Percentiles rank a stretch among this genome's conserved stretches.
Conservation (phyloP, 495 filamentous ascomycete genomes). For the Penicillium soppii region DNA sequence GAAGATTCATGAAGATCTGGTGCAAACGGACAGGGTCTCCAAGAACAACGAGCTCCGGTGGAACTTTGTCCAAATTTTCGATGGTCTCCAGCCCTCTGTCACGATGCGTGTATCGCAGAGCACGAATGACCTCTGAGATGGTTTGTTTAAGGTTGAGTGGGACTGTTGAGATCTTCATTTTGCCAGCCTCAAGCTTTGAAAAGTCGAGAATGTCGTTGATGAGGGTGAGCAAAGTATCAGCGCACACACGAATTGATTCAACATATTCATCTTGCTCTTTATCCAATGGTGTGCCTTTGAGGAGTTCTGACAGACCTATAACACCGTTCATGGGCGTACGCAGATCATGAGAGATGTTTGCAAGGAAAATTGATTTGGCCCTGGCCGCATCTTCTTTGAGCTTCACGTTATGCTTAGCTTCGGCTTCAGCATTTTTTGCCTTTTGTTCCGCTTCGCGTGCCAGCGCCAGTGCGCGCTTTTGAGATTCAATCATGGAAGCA, state of each 20-base stretch:
- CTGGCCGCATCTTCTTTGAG: conserved; percentile 88
- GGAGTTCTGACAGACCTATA: conserved; percentile 84
- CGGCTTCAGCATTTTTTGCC: conserved; percentile 76
- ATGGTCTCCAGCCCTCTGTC: conserved; percentile 77
- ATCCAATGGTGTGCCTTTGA: conserved; percentile 74
- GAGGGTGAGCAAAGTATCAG: conserved; percentile 84
- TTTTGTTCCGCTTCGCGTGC: conserved; percentile 80
- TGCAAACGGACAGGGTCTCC: conserved; percentile 89
- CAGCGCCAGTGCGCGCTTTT: conserved; percentile 77
- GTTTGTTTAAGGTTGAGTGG: conserved; percentile 83
- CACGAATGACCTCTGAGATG: conserved; percentile 82
- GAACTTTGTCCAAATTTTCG: conserved; percentile 59
- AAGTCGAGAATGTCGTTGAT: conserved; percentile 96
- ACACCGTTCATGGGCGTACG: conserved; percentile 87
- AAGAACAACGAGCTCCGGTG: conserved; percentile 75
- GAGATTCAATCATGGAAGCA: conserved; percentile 81
- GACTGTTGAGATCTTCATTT: conserved; percentile 89
- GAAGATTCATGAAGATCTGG: conserved; percentile 89
- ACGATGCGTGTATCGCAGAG: conserved; percentile 78
- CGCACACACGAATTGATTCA: conserved; percentile 88
- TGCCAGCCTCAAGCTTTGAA: conserved; percentile 90
- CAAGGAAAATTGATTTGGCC: conserved; percentile 89
- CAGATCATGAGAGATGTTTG: conserved; percentile 86
- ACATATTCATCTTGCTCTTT: conserved; percentile 86
- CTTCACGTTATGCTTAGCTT: conserved; percentile 83